Evolutionary conservation across 2,329 filamentous ascomycete genomes (phyloP).

Genomic region (Tolypocladium ovalisporum): DNA sequence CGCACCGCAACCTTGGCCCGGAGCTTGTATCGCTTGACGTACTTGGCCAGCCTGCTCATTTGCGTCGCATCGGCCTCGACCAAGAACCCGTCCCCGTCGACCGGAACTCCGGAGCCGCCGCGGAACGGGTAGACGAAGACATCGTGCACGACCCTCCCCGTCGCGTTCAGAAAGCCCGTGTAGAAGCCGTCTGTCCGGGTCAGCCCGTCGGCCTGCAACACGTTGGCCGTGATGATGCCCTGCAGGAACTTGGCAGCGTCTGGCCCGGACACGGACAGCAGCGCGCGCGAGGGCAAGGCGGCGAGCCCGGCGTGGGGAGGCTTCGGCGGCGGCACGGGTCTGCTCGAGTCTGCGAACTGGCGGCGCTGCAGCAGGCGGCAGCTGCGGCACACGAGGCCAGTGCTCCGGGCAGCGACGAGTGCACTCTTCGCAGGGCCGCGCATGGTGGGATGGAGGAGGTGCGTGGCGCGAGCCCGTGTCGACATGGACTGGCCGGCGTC

Average conservation of each 20-base stretch:
- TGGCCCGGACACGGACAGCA: conserved; percentile 68
- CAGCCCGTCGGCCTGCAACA: conserved; percentile 25
- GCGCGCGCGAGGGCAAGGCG: conserved; percentile 58
- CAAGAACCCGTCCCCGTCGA: conserved; percentile 37
- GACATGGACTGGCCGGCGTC: neutral
- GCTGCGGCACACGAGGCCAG: conserved; percentile 16
- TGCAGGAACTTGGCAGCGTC: conserved; percentile 82
- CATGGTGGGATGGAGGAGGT: conserved; percentile 4
- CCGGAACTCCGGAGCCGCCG: conserved; percentile 12
- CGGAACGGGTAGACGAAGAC: conserved; percentile 72
- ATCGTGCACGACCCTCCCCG: conserved; percentile 77
- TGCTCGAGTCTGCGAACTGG: conserved; percentile 16
- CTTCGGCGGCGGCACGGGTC: conserved; percentile 19
- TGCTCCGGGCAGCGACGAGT: conserved; percentile 4
- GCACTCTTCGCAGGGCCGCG: conserved; percentile 12
- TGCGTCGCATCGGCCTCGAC: conserved; percentile 73
- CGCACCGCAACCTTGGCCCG: conserved; percentile 66
- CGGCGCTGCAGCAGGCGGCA: conserved; percentile 19
- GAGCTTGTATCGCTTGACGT: conserved; percentile 78
- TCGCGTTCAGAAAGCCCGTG: conserved; percentile 74
- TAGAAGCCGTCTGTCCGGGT: conserved; percentile 51
- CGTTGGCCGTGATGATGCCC: conserved; percentile 63
- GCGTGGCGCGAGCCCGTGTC: neutral
- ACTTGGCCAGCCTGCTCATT: conserved; percentile 50
- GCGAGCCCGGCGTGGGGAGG: conserved; percentile 38